Evolutionary conservation across 352 stramenopile genomes (phyloP).

Genomic region (Saprolegnia parasitica): DNA sequence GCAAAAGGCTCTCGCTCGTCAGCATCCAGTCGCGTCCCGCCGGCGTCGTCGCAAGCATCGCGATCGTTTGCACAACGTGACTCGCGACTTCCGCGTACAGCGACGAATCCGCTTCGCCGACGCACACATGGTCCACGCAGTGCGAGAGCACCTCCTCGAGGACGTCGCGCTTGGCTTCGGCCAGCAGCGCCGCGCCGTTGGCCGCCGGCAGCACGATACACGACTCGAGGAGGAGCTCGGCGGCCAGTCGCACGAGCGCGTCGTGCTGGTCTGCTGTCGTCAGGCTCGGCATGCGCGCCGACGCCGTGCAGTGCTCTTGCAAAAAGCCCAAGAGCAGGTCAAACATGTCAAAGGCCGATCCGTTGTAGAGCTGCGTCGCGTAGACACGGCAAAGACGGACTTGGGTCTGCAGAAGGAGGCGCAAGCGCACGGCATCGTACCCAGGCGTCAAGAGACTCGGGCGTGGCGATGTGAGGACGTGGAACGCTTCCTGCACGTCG

Average conservation of each 20-base stretch:
- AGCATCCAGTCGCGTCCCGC: constrained; percentile 58
- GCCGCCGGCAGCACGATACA: constrained; percentile 50
- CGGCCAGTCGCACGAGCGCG: constrained; percentile 55
- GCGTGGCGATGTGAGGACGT: constrained; percentile 59
- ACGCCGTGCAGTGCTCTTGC: constrained; percentile 56
- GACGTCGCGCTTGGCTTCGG: constrained; percentile 39
- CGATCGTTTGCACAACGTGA: constrained; percentile 68
- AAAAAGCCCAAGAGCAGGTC: constrained; percentile 56
- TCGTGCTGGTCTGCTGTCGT: constrained; percentile 44
- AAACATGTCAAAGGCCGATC: constrained; percentile 68
- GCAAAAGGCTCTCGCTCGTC: constrained; percentile 50
- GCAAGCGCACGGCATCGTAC: constrained; percentile 66
- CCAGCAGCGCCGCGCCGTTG: constrained; percentile 57
- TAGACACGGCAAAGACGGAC: constrained; percentile 67
- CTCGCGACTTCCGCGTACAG: constrained; percentile 45
- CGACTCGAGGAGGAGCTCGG: constrained; percentile 61
- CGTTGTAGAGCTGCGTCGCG: constrained; percentile 35
- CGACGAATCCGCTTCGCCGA: constrained; percentile 29
- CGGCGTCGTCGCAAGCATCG: constrained; percentile 51
- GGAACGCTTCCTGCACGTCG: constrained; percentile 46
- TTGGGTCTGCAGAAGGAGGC: constrained; percentile 59
- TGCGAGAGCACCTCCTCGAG: constrained; percentile 69
- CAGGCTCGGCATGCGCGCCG: constrained; percentile 35
- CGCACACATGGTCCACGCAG: constrained; percentile 55
- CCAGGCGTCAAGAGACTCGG: constrained; percentile 57